phyloP scores from a whole-genome alignment of 345 rosid genomes.

The Syzygium oleosum region DNA sequence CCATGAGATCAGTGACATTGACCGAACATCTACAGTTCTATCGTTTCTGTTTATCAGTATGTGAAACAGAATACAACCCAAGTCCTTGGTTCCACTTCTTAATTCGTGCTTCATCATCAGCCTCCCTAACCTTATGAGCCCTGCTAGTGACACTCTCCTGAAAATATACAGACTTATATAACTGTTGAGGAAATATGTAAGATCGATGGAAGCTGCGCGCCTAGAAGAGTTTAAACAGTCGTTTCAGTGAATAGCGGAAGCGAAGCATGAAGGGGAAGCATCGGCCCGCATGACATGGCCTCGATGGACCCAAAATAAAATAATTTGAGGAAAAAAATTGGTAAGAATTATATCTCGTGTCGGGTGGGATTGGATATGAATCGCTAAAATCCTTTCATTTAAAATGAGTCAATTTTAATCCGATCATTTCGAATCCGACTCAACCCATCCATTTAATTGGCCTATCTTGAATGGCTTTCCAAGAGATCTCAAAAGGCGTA shows the following conservation, averaged over 20 bases:
- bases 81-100: no score
- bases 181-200: not conserved
- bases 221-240: not conserved
- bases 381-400: not conserved
- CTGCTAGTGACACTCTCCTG: not conserved
- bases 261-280: not conserved
- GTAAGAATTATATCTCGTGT: not conserved
- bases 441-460: no score
- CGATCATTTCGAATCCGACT: not conserved
- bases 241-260: not conserved
- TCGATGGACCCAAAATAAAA: not conserved
- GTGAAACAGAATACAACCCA: no score
- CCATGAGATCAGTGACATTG: no score
- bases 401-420: not conserved
- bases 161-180: not conserved
- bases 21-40: no score
- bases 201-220: rapidly evolving
- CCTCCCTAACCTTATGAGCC: not conserved
- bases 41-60: no score
- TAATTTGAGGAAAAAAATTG: not conserved
- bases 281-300: not conserved
- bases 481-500: no score
- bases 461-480: no score
- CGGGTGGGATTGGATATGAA: no score
- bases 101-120: no score